phyloP scores from a whole-genome alignment of 345 rosid genomes.

The Atalantia buxifolia region DNA sequence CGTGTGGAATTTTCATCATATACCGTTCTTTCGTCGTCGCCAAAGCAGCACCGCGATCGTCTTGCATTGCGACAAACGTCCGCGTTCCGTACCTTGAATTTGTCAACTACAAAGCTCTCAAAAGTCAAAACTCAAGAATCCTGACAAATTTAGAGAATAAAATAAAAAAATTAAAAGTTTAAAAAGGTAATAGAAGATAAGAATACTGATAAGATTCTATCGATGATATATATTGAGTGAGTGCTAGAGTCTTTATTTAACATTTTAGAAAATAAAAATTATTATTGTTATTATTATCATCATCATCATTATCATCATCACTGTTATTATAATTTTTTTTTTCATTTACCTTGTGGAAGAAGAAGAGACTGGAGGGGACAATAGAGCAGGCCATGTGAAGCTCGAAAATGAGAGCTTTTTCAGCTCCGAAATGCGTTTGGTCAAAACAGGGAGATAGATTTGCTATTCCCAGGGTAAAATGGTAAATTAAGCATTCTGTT shows the following conservation, averaged over 20 bases:
- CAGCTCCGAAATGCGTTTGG: neutral
- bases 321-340: too few relatives aligned
- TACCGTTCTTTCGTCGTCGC: conserved; percentile 5
- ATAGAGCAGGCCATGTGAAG: neutral
- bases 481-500: neutral
- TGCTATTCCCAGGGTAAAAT: neutral
- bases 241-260: neutral
- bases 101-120: neutral
- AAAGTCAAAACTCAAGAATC: neutral
- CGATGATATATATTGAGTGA: too few relatives aligned
- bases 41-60: neutral
- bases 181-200: neutral
- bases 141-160: neutral
- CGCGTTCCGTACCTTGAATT: neutral
- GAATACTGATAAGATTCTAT: neutral
- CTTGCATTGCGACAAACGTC: conserved; percentile 22
- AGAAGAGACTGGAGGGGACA: neutral
- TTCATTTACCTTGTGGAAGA: conserved; percentile 3
- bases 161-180: neutral
- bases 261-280: neutral
- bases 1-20: conserved; percentile 52
- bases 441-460: neutral
- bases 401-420: neutral
- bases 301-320: too few relatives aligned
- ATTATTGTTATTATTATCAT: too few relatives aligned